Percentiles rank a stretch among this genome's conserved stretches.
Conservation (phyloP, 2,329 filamentous ascomycete genomes). For the Pyrenophora tritici-repentis region DNA sequence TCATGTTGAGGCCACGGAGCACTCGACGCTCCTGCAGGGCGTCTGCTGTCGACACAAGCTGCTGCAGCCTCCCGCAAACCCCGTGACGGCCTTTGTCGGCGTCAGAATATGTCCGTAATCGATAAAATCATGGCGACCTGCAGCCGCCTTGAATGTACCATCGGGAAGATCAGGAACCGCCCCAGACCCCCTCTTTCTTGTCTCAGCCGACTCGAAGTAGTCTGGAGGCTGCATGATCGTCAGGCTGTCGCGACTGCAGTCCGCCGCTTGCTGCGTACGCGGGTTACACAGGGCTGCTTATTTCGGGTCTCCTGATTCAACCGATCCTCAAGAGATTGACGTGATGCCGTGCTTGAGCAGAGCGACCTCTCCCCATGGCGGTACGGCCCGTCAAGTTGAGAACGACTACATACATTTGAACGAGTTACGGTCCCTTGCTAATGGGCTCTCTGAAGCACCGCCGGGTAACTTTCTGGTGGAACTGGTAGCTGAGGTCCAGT, state of each 20-base stretch:
- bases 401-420: constrained; percentile 1
- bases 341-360: constrained; percentile 31
- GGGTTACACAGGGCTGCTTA: constrained; percentile 38
- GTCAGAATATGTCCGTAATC: constrained; percentile 36
- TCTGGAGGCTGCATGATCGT: constrained; percentile 24
- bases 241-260: constrained; percentile 18
- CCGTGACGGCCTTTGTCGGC: constrained; percentile 38
- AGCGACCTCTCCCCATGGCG: constrained; percentile 36
- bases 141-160: constrained; percentile 37
- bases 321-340: constrained; percentile 26
- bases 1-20: constrained; percentile 40
- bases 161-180: constrained; percentile 38
- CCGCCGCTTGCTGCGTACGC: constrained; percentile 25
- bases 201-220: constrained; percentile 39
- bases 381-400: constrained; percentile 31
- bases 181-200: constrained; percentile 26
- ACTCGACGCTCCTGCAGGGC: constrained; percentile 37
- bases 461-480: neutral
- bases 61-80: constrained; percentile 46
- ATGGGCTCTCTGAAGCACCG: neutral
- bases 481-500: constrained; percentile 9
- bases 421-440: neutral
- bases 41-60: constrained; percentile 36
- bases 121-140: constrained; percentile 41
- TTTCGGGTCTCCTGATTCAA: constrained; percentile 32